Evolutionary conservation across 805 yeast species (phyloP).

Genomic region (Blastobotrys peoriensis): DNA sequence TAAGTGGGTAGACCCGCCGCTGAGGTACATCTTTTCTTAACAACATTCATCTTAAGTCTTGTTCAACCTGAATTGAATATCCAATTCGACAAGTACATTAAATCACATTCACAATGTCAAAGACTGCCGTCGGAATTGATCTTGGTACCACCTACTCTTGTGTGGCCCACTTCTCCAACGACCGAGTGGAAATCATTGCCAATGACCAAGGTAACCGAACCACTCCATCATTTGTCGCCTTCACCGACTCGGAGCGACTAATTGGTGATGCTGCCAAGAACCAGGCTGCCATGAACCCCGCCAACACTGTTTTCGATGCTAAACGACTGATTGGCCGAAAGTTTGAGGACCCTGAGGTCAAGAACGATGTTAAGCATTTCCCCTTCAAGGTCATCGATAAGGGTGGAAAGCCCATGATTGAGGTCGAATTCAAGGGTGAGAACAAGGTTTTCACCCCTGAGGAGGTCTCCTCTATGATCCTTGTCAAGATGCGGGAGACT

Average conservation of each 20-base stretch:
- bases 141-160: slow-evolving; percentile 97
- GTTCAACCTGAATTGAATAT: not conserved
- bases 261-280: slow-evolving; percentile 98
- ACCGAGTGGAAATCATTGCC: slow-evolving; percentile 90
- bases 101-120: not conserved
- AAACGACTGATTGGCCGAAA: slow-evolving; percentile 90
- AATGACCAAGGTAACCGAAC: slow-evolving; percentile 99
- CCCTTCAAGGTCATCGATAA: slow-evolving; percentile 77
- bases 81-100: not conserved
- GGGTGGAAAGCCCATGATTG: slow-evolving; percentile 79
- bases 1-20: slow-evolving; percentile 1
- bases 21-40: not conserved
- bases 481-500: slow-evolving; percentile 86
- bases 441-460: slow-evolving; percentile 84
- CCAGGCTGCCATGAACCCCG: slow-evolving; percentile 96
- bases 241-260: slow-evolving; percentile 90
- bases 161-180: slow-evolving; percentile 83
- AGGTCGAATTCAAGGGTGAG: slow-evolving; percentile 87
- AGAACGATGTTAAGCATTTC: slow-evolving; percentile 75
- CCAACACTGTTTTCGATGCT: slow-evolving; percentile 91
- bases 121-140: slow-evolving; percentile 69
- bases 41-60: not conserved
- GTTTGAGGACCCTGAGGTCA: slow-evolving; percentile 72
- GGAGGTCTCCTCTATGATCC: slow-evolving; percentile 90
- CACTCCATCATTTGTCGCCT: slow-evolving; percentile 94